Evolutionary conservation across 2,329 filamentous ascomycete genomes (phyloP).

Genomic region (Emmonsia crescens): DNA sequence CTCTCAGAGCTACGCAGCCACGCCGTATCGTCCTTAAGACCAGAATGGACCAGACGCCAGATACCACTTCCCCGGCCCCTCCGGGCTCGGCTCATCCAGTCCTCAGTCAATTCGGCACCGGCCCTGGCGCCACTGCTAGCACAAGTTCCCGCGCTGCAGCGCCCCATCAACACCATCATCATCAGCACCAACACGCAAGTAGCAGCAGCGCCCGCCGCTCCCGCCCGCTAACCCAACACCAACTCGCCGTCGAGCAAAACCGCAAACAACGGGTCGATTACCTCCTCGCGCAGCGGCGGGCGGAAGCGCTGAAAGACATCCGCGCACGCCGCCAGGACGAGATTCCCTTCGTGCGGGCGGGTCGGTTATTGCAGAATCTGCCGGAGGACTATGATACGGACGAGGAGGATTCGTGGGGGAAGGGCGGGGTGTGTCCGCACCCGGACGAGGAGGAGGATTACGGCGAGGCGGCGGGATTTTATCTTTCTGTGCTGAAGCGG

Average conservation of each 20-base stretch:
- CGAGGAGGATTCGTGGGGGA: conserved; percentile 35
- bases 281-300: conserved; percentile 33
- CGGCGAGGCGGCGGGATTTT: conserved; percentile 38
- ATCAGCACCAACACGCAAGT: conserved; percentile 13
- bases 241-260: conserved; percentile 40
- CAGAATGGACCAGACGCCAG: conserved; percentile 32
- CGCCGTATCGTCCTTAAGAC: conserved; percentile 35
- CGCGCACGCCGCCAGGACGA: conserved; percentile 29
- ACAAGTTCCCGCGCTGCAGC: neutral
- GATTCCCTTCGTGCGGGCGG: conserved; percentile 31
- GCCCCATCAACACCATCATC: conserved; percentile 3
- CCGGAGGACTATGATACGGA: conserved; percentile 39
- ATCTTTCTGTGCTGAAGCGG: conserved; percentile 33
- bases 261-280: conserved; percentile 39
- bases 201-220: conserved; percentile 27
- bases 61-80: conserved; percentile 34
- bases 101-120: conserved; percentile 30
- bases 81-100: conserved; percentile 33
- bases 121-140: conserved; percentile 4
- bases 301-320: conserved; percentile 28
- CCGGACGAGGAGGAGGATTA: conserved; percentile 36
- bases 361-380: conserved; percentile 32
- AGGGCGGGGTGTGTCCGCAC: conserved; percentile 33
- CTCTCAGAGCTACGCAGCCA: conserved; percentile 21
- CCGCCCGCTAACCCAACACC: conserved; percentile 40